Conservation (phyloP, 2,329 filamentous ascomycete genomes). For the Aspergillus sp. region DNA sequence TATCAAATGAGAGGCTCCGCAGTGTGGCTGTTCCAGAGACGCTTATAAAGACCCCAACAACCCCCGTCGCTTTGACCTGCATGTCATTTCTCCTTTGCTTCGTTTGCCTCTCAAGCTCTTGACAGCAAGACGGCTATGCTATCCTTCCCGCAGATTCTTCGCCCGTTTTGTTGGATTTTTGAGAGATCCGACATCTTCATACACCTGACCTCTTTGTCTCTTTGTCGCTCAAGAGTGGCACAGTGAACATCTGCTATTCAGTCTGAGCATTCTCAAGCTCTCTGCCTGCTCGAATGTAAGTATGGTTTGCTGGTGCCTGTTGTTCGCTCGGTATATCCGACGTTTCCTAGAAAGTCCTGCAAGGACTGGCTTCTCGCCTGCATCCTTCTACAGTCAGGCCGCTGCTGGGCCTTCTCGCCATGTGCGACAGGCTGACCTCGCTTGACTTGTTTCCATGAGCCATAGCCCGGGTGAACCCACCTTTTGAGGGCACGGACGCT, state of each 20-base stretch:
- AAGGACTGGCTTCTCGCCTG: neutral
- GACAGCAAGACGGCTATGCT: conserved; percentile 1
- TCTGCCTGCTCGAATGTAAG: neutral
- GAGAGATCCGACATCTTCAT: neutral
- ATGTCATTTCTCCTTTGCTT: conserved; percentile 12
- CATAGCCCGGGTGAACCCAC: neutral
- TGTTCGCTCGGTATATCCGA: neutral
- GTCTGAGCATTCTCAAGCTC: neutral
- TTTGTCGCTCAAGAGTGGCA: neutral
- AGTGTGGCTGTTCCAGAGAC: conserved; percentile 31
- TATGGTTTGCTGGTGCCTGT: neutral
- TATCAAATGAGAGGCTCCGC: conserved; percentile 46
- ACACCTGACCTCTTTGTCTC: neutral
- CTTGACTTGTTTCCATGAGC: neutral
- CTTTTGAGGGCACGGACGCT: neutral
- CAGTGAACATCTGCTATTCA: neutral
- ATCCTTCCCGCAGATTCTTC: neutral
- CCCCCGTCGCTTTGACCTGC: conserved; percentile 24
- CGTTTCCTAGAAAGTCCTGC: neutral
- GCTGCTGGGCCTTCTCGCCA: neutral
- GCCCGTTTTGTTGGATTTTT: neutral
- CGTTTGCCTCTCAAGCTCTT: conserved; percentile 2
- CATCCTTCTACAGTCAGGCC: neutral
- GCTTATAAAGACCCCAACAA: conserved; percentile 34
- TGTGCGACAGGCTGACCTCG: neutral